phyloP scores from a whole-genome alignment of 1,284 basidiomycete genomes.

The Tilletia walkeri region DNA sequence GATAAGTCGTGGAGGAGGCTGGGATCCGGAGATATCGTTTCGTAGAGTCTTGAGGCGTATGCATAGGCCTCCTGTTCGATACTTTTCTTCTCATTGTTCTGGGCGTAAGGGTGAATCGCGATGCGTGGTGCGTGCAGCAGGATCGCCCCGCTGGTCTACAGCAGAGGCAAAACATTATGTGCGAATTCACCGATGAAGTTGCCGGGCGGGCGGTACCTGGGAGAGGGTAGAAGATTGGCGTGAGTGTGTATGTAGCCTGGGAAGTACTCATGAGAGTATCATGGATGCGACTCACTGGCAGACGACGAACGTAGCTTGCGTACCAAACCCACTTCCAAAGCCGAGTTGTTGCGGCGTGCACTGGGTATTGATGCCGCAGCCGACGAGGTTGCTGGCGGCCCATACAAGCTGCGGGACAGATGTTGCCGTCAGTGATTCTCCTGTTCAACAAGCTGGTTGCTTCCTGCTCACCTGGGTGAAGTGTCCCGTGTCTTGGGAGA shows the following conservation, averaged over 20 bases:
- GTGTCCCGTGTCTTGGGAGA: slow-evolving; percentile 33
- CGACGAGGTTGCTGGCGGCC: slow-evolving; percentile 5
- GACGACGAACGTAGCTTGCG: slow-evolving; percentile 3
- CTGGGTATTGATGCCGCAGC: slow-evolving; percentile 3
- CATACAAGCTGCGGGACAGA: slow-evolving; percentile 1
- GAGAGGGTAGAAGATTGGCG: too few relatives aligned
- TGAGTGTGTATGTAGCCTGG: too few relatives aligned
- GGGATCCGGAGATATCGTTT: too few relatives aligned
- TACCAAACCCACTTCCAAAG: slow-evolving; percentile 1
- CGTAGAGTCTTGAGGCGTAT: too few relatives aligned
- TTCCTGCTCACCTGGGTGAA: slow-evolving; percentile 43
- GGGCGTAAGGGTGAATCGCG: too few relatives aligned
- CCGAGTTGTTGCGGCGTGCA: slow-evolving; percentile 14
- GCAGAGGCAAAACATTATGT: background rate
- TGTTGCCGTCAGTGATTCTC: too few relatives aligned
- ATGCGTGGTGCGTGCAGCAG: too few relatives aligned
- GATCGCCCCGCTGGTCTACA: background rate
- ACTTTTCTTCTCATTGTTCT: too few relatives aligned
- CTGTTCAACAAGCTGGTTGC: background rate
- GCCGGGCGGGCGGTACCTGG: slow-evolving; percentile 7
- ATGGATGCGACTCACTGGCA: background rate
- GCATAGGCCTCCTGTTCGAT: too few relatives aligned
- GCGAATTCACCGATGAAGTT: background rate
- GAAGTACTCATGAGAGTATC: too few relatives aligned
- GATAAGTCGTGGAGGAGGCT: too few relatives aligned